phyloP scores from a whole-genome alignment of 2,329 filamentous ascomycete genomes.

The Fusarium armeniacum region DNA sequence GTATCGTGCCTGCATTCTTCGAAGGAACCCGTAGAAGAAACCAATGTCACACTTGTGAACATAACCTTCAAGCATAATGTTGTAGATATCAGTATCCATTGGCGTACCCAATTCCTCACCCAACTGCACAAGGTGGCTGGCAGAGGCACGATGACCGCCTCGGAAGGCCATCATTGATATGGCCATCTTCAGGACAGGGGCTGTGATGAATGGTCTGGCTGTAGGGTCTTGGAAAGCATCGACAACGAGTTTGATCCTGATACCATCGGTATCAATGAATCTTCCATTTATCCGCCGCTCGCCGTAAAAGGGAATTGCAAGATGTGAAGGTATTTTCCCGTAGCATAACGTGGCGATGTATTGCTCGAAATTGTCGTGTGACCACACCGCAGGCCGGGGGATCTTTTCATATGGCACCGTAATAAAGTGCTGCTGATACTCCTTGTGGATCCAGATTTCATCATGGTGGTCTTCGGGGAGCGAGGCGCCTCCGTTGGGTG shows the following conservation, averaged over 20 bases:
- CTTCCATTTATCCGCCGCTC: slow-evolving; percentile 48
- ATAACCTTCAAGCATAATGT: slow-evolving; percentile 61
- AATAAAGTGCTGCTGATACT: slow-evolving; percentile 52
- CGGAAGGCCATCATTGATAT: slow-evolving; percentile 58
- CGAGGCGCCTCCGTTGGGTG: slow-evolving; percentile 46
- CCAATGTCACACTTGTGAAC: slow-evolving; percentile 57
- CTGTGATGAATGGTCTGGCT: slow-evolving; percentile 55
- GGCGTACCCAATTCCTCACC: slow-evolving; percentile 57
- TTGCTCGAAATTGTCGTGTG: slow-evolving; percentile 56
- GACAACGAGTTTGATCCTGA: slow-evolving; percentile 57
- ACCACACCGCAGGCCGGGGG: slow-evolving; percentile 59
- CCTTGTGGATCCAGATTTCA: slow-evolving; percentile 56
- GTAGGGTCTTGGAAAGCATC: slow-evolving; percentile 56
- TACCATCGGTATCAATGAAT: slow-evolving; percentile 56
- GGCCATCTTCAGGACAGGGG: slow-evolving; percentile 60
- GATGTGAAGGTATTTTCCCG: slow-evolving; percentile 54
- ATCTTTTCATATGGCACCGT: slow-evolving; percentile 57
- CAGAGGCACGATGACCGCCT: slow-evolving; percentile 55
- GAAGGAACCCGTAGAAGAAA: slow-evolving; percentile 59
- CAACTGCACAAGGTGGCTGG: slow-evolving; percentile 56
- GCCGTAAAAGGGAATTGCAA: slow-evolving; percentile 55
- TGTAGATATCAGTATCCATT: slow-evolving; percentile 63
- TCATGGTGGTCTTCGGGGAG: slow-evolving; percentile 42
- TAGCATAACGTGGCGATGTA: slow-evolving; percentile 61
- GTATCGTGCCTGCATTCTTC: slow-evolving; percentile 58